phyloP scores from a whole-genome alignment of 768 basidiomycete species.

The Steccherinum ochraceum region DNA sequence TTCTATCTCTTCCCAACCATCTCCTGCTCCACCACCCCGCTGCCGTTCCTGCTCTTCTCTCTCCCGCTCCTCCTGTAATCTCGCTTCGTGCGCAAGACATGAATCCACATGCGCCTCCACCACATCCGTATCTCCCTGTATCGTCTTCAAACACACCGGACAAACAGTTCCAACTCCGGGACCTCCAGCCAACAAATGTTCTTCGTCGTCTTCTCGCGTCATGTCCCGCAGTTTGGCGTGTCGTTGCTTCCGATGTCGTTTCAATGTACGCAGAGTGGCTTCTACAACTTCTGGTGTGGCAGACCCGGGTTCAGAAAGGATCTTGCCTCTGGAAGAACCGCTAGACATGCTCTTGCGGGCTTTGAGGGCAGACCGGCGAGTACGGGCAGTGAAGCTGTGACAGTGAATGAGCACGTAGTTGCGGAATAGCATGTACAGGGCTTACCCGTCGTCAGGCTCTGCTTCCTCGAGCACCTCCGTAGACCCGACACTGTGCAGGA shows the following conservation, averaged over 20 bases:
- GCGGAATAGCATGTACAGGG: not conserved
- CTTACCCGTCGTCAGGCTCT: conserved; percentile 44
- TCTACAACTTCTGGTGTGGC: conserved; percentile 27
- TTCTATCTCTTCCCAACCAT: conserved; percentile 28
- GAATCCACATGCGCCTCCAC: conserved; percentile 78
- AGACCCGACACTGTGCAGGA: conserved; percentile 59
- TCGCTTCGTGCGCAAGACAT: conserved; percentile 57
- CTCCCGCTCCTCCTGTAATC: conserved; percentile 37
- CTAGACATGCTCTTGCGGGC: conserved; percentile 32
- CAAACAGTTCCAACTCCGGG: conserved; percentile 47
- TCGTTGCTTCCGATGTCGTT: conserved; percentile 63
- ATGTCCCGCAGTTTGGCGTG: conserved; percentile 63
- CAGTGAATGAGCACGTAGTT: conserved; percentile 29
- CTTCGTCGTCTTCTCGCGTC: conserved; percentile 54
- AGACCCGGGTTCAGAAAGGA: not conserved
- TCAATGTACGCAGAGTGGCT: conserved; percentile 57
- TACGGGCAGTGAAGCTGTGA: conserved; percentile 17
- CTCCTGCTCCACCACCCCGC: conserved; percentile 17
- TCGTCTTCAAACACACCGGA: conserved; percentile 56
- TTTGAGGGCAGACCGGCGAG: conserved; percentile 40
- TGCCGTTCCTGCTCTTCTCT: conserved; percentile 26
- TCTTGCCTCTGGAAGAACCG: conserved; percentile 5
- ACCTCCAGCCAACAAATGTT: conserved; percentile 16
- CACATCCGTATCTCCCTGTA: conserved; percentile 66
- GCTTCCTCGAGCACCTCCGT: conserved; percentile 47